phyloP scores from a whole-genome alignment of 345 rosid genomes.

The Euphorbia tirucalli region DNA sequence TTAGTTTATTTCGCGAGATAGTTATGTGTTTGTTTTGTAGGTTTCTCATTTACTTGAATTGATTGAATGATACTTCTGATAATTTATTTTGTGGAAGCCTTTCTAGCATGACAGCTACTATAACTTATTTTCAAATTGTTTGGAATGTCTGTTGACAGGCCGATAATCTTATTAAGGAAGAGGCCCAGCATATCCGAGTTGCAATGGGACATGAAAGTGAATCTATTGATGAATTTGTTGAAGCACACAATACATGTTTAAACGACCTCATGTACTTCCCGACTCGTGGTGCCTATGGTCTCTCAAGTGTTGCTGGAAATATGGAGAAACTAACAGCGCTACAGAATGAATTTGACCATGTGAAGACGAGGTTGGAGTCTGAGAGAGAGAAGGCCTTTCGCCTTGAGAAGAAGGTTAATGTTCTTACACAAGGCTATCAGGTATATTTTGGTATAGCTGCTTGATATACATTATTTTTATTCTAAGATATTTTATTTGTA shows the following conservation, averaged over 20 bases:
- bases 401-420: conserved; percentile 73
- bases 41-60: background rate
- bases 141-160: conserved; percentile 49
- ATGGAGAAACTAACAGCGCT: conserved; percentile 84
- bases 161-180: conserved; percentile 62
- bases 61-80: background rate
- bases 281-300: conserved; percentile 78
- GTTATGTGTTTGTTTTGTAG: background rate
- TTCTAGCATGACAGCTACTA: background rate
- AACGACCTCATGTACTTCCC: conserved; percentile 98
- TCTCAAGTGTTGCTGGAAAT: conserved; percentile 90
- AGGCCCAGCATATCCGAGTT: conserved; percentile 61
- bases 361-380: conserved; percentile 66
- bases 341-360: conserved; percentile 72
- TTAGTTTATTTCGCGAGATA: background rate
- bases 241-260: conserved; percentile 84
- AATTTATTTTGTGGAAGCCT: background rate
- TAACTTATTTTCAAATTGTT: background rate
- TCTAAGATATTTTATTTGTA: background rate
- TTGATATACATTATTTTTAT: background rate
- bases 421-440: conserved; percentile 95
- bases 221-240: conserved; percentile 76
- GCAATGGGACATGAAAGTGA: conserved; percentile 92
- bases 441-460: conserved; percentile 32
- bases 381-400: conserved; percentile 85